Evolutionary conservation across 1,284 basidiomycete species (phyloP).

Genomic region (Irpex sp.): DNA sequence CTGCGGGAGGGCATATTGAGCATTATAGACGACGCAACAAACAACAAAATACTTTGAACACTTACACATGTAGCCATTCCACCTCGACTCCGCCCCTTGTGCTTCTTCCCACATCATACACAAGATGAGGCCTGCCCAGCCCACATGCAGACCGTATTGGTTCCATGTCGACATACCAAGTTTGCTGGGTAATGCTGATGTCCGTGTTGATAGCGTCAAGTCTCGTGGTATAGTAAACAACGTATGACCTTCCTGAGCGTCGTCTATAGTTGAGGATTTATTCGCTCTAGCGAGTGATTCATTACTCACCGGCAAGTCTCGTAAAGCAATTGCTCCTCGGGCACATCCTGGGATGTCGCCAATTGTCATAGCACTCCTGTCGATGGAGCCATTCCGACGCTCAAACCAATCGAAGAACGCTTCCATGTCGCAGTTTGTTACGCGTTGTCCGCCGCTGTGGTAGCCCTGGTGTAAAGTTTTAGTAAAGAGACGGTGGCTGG

Average conservation of each 20-base stretch:
- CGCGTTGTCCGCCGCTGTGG: neutral
- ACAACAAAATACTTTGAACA: conserved; percentile 9
- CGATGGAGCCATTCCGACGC: conserved; percentile 10
- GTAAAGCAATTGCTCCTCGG: conserved; percentile 68
- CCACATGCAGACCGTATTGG: conserved; percentile 51
- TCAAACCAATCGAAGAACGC: conserved; percentile 15
- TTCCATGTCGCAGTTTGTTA: conserved; percentile 4
- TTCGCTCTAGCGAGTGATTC: neutral
- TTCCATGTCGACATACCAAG: conserved; percentile 66
- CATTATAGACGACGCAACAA: neutral
- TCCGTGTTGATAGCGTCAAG: conserved; percentile 77
- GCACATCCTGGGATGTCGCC: conserved; percentile 55
- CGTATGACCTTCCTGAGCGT: conserved; percentile 58
- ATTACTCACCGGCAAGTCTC: conserved; percentile 62
- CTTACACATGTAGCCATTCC: conserved; percentile 70
- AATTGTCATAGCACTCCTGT: conserved; percentile 33
- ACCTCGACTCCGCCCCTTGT: conserved; percentile 52
- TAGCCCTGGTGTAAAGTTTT: neutral
- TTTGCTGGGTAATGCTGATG: conserved; percentile 59
- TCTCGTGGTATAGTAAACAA: conserved; percentile 84
- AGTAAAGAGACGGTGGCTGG: neutral
- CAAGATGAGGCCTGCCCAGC: conserved; percentile 88
- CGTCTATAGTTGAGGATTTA: neutral
- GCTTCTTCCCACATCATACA: conserved; percentile 94
- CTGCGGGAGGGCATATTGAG: conserved; percentile 29